Base-by-base conservation (phyloP, 495 filamentous ascomycete species). In the Penicillium longicatenatum region DNA sequence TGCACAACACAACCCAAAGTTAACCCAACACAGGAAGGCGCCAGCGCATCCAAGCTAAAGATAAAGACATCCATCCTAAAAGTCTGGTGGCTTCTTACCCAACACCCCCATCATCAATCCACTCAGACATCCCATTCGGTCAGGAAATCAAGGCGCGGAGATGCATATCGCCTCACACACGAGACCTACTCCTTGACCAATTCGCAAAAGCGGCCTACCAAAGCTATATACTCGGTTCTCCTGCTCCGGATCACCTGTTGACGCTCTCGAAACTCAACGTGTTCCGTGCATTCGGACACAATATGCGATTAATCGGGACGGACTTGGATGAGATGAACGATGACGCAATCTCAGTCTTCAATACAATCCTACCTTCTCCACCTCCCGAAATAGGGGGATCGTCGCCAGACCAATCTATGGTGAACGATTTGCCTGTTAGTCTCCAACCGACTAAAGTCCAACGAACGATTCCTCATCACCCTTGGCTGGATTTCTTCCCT, bases 401-500 rank as follows among this genome's bases (percentile, higher is more conserved):
- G 0, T 20, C 56, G 16, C 19, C 16, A 8, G 11, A 1, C 24
- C 2, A 33, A 20, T 41, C 45, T 65, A 8, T 48, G 55, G 48
- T 17, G 14, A 47, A 58, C 19, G 47, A 58, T 10, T 50, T 73
- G 10, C 80, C 82, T 0, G 61, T 63, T 1, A 71, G 66, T 50
- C 72, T 86, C 2, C 71, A 72, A 2, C 80, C 80, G 2, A 85
- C 83, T 2, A 55, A 46, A 20, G 26, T 83, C 0, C 83, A 85
- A 57, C 55, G 50, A 11, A 54, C 58, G 0, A 62, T 69, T 6
- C 62, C 67, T 1, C 82, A 86, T 50, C 77, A 80, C 47, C 75
- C 78, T 0, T 86, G 81, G 75, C 61, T 86, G 17, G 81, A 84
- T 55, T 72, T 84, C 46, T 78, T 84, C 48, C 83, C 82, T 3